Evolutionary conservation across 306 rosid species (phyloP).

Genomic region (Carpinus fangiana): DNA sequence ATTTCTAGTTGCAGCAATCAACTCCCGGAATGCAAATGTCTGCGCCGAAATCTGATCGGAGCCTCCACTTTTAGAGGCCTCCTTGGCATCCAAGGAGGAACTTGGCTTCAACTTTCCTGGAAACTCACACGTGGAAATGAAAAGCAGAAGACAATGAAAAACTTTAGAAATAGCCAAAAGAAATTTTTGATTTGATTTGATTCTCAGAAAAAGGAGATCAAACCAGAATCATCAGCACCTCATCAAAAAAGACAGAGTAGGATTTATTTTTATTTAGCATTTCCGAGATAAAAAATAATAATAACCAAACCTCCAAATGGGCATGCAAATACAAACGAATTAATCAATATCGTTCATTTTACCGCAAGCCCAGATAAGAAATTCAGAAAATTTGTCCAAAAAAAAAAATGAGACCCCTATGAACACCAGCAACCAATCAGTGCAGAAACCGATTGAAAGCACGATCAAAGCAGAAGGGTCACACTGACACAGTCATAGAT

Average conservation of each 20-base stretch:
- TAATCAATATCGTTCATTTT: slow-evolving; percentile 16
- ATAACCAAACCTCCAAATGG: slow-evolving; percentile 1
- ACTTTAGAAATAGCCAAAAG: neutral
- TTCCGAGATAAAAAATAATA: no score
- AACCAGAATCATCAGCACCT: neutral
- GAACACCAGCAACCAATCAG: slow-evolving; percentile 1
- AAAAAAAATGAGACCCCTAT: neutral
- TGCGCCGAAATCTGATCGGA: slow-evolving; percentile 80
- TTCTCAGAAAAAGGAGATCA: neutral
- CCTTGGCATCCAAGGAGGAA: slow-evolving; percentile 50
- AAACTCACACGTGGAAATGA: slow-evolving; percentile 22
- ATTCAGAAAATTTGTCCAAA: slow-evolving; percentile 17
- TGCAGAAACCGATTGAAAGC: slow-evolving; percentile 32
- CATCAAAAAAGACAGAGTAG: neutral
- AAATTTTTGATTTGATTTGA: neutral
- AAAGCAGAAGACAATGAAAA: slow-evolving; percentile 15
- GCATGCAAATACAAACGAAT: slow-evolving; percentile 22
- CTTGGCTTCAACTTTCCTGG: slow-evolving; percentile 57
- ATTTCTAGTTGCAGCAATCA: slow-evolving; percentile 90
- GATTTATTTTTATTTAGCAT: neutral
- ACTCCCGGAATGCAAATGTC: slow-evolving; percentile 79
- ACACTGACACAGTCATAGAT: slow-evolving; percentile 12
- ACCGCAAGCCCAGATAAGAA: slow-evolving; percentile 33
- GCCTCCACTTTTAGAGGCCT: slow-evolving; percentile 54
- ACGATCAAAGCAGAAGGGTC: slow-evolving; percentile 31